Evolutionary conservation across 1,139 yeast species (phyloP), one percentile per base, ranked within the genome.

Genomic region (Pichia sp.): DNA sequence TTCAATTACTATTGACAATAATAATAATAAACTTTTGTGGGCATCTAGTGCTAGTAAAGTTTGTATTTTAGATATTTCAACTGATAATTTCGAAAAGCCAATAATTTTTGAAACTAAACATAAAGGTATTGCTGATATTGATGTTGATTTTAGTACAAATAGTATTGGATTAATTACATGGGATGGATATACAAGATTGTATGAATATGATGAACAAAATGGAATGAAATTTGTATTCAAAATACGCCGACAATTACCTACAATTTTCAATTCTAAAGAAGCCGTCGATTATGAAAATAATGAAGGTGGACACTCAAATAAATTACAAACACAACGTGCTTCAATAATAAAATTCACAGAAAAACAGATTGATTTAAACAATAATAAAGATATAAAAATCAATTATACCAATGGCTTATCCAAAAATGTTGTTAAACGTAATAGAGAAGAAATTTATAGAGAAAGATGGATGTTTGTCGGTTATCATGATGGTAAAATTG

Each of bases 11-110:
- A 49, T 44, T 42, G 62, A 58, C 40, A 24, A 23, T 1, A 10
- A 35, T 3, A 43, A 41, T 20, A 30, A 49, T 3, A 52, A 37
- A 22, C n/a, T 60, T 1, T 48, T 73, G 2, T 65, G 73, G 2
- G 75, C 80, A 0, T 75, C 82, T 1, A 49, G 62, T 0, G 51
- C 58, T 6, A 59, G 56, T 40, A 50, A 47, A 30, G 33, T 58
- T 6, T 49, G 48, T 5, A 41, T 56, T 16, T 36, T 50, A 3
- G 34, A 47, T 5, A 12, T 39, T 1, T 12, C 32, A 11, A 16
- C 16, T 20, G 37, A 7, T 9, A 30, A 45, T 3, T 16, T 16
- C 6, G 12, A 34, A 3, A 33, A 23, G 5, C 27, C 20, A 1
- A 12, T 30, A 12, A 29, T 39, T 0, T 45, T 46, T 39, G 53